Evolutionary conservation across 441 rosid species (phyloP).

Genomic region (Rhodomyrtus psidioides): DNA sequence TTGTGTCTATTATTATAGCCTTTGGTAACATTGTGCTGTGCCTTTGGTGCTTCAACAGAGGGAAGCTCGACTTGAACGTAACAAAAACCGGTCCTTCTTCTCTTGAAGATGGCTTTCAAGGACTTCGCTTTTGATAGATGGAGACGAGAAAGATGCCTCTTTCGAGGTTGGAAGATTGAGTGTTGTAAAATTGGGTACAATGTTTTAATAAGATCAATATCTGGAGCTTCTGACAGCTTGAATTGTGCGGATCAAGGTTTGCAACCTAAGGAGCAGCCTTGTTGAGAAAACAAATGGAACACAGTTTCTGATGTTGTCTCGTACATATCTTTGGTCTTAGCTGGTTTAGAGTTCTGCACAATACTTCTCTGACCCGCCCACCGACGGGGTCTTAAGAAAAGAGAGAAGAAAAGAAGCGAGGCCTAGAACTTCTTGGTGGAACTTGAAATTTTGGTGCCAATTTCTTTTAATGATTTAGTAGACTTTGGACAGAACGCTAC

Average conservation of each 20-base stretch:
- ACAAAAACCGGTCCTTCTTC: slow-evolving; percentile 64
- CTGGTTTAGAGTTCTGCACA: neutral
- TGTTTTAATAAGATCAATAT: neutral
- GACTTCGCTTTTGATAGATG: neutral
- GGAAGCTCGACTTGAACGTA: slow-evolving; percentile 94
- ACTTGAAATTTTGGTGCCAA: neutral
- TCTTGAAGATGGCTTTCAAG: slow-evolving; percentile 27
- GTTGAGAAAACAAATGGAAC: neutral
- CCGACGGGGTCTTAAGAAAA: neutral
- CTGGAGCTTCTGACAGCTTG: neutral
- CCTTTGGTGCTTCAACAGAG: slow-evolving; percentile 34
- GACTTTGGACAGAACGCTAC: neutral
- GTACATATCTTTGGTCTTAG: neutral
- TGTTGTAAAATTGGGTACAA: neutral
- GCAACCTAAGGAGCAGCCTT: neutral
- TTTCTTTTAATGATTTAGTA: neutral
- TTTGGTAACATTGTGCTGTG: neutral
- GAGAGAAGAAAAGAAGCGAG: neutral
- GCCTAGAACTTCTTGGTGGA: neutral
- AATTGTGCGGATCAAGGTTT: neutral
- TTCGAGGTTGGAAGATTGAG: neutral
- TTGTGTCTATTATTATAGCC: neutral
- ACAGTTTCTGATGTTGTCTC: neutral
- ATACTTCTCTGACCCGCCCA: neutral
- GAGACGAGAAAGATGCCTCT: neutral